Evolutionary conservation across 2,329 filamentous ascomycete species (phyloP).

Genomic region (Penicillium paneum): DNA sequence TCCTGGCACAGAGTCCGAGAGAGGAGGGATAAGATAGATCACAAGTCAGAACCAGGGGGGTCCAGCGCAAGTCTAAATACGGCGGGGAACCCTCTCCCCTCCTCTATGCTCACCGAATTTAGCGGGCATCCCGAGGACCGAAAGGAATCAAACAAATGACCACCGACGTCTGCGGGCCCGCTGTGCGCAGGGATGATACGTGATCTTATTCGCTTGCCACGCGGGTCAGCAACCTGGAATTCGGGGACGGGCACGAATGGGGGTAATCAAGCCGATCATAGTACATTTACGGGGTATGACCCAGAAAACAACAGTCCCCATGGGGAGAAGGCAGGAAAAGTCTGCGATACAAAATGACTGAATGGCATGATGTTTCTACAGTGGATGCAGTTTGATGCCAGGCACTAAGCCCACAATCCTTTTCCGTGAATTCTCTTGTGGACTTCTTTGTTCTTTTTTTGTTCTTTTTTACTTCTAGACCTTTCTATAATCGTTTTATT

Average conservation of each 20-base stretch:
- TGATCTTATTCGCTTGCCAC: constrained; percentile 7
- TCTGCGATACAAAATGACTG: not conserved
- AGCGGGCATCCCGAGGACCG: not conserved
- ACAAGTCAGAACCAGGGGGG: not conserved
- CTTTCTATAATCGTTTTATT: not conserved
- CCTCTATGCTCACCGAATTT: not conserved
- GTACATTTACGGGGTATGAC: constrained; percentile 1
- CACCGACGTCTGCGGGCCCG: not conserved
- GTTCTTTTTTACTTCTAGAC: not conserved
- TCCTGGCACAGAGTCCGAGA: not conserved
- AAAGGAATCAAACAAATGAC: not conserved
- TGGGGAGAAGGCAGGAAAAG: not conserved
- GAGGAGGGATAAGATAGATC: not conserved
- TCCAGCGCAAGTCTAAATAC: not conserved
- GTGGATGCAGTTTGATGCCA: not conserved
- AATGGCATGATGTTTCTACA: not conserved
- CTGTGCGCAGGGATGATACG: not conserved
- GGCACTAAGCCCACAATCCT: not conserved
- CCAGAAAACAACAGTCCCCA: not conserved
- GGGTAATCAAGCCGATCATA: constrained; percentile 7
- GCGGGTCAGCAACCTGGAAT: not conserved
- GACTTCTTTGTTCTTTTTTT: not conserved
- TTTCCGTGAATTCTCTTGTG: too few relatives aligned
- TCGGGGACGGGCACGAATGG: constrained; percentile 8
- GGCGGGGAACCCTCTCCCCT: not conserved